Evolutionary conservation across 2,329 filamentous ascomycete genomes (phyloP).

Genomic region (Aspergillus thermomutatus): DNA sequence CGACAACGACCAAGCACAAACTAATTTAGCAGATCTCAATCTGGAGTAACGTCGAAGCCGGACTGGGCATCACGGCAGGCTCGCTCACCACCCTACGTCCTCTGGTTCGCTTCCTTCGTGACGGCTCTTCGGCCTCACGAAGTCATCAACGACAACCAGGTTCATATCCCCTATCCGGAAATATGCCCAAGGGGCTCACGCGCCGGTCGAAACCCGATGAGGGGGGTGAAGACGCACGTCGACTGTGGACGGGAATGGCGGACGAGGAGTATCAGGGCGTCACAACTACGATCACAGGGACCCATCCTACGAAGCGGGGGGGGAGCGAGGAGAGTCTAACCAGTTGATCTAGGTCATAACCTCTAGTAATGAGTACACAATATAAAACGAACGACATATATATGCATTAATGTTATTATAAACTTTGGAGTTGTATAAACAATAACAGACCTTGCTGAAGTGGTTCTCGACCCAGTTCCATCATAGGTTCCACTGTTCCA

Average conservation of each 20-base stretch:
- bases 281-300: constrained; percentile 19
- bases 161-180: constrained; percentile 18
- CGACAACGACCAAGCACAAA: constrained; percentile 26
- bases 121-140: constrained; percentile 17
- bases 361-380: too few species aligned
- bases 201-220: constrained; percentile 4
- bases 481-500: not conserved
- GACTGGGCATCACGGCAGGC: constrained; percentile 36
- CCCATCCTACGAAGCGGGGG: constrained; percentile 2
- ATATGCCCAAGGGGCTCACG: constrained; percentile 5
- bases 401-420: too few species aligned
- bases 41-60: constrained; percentile 31
- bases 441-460: too few species aligned
- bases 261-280: constrained; percentile 19
- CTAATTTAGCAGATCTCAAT: constrained; percentile 44
- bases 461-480: too few species aligned
- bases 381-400: too few species aligned
- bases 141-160: constrained; percentile 11
- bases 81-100: constrained; percentile 39
- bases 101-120: constrained; percentile 35
- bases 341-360: too few species aligned
- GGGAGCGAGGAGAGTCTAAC: constrained; percentile 21
- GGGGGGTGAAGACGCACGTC: constrained; percentile 4
- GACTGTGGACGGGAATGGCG: constrained; percentile 18
- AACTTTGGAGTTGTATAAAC: not conserved